Evolutionary conservation across 2,329 filamentous ascomycete species (phyloP).

Genomic region (Fusarium succisae): DNA sequence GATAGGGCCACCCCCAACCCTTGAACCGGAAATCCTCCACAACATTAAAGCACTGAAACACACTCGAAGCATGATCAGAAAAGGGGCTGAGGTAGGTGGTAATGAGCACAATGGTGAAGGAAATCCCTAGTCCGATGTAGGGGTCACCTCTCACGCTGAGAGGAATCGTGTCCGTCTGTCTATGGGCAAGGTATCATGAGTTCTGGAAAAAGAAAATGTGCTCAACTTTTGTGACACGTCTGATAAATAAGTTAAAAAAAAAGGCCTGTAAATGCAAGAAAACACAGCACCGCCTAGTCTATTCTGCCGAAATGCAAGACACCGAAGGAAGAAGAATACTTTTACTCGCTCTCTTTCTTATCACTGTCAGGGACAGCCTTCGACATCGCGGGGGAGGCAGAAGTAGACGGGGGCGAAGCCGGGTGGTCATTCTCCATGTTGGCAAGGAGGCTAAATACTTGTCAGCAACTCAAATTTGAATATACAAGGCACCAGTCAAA

Average conservation of each 20-base stretch:
- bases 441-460: slow-evolving; percentile 60
- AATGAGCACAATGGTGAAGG: slow-evolving; percentile 45
- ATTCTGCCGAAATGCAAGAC: slow-evolving; percentile 60
- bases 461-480: not conserved
- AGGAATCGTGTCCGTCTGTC: slow-evolving; percentile 51
- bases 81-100: slow-evolving; percentile 38
- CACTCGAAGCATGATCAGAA: slow-evolving; percentile 39
- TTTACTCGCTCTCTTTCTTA: slow-evolving; percentile 62
- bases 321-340: slow-evolving; percentile 46
- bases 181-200: slow-evolving; percentile 63
- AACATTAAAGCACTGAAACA: slow-evolving; percentile 45
- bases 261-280: slow-evolving; percentile 60
- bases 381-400: slow-evolving; percentile 71
- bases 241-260: slow-evolving; percentile 45
- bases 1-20: slow-evolving; percentile 24
- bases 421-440: slow-evolving; percentile 71
- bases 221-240: slow-evolving; percentile 59
- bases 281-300: slow-evolving; percentile 59
- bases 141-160: slow-evolving; percentile 46
- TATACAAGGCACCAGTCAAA: not conserved
- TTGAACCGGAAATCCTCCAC: slow-evolving; percentile 39
- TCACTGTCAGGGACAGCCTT: slow-evolving; percentile 68
- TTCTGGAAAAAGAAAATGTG: slow-evolving; percentile 49
- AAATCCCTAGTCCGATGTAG: slow-evolving; percentile 43
- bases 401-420: slow-evolving; percentile 74